These are phyloP conservation scores for Leishmania braziliensis DNA, from an alignment of 208 protist genomes.

Conservation along the genomic window DNA sequence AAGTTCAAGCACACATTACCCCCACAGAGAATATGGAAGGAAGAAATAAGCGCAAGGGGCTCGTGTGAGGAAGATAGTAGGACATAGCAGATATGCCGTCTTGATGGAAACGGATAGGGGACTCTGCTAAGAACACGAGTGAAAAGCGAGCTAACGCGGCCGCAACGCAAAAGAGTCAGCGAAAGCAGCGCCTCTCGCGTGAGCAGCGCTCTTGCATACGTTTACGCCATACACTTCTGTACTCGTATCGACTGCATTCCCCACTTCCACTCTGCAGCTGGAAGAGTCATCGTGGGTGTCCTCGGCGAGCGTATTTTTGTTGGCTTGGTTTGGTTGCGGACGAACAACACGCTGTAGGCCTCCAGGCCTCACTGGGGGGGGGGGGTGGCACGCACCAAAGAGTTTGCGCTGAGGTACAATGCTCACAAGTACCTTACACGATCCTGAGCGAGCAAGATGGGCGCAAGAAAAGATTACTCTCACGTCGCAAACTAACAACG, in stretches of 20 bases:
- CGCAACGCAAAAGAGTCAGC: background rate
- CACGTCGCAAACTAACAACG: background rate
- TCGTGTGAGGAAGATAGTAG: background rate
- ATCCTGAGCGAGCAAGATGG: background rate
- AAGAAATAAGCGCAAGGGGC: background rate
- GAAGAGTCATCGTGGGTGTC: background rate
- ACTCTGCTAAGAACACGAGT: too few relatives aligned
- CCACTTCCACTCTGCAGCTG: background rate
- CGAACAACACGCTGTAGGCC: background rate
- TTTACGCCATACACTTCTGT: background rate
- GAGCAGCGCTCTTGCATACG: background rate
- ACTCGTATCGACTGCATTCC: background rate
- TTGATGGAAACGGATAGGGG: background rate
- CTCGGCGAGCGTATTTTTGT: background rate
- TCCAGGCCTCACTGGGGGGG: background rate
- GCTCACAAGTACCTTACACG: background rate
- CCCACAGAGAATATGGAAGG: background rate
- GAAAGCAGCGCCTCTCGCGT: background rate
- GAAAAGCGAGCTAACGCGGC: background rate
- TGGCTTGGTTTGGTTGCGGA: background rate
- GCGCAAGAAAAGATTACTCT: background rate
- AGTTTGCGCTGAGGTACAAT: background rate
- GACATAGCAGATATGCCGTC: background rate
- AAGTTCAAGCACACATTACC: too few relatives aligned
- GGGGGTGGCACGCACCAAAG: background rate